A percentile compares a stretch with the other conserved stretches of the same genome.
phyloP scores from a whole-genome alignment of 257 asterid genomes.

The Catharanthus roseus region DNA sequence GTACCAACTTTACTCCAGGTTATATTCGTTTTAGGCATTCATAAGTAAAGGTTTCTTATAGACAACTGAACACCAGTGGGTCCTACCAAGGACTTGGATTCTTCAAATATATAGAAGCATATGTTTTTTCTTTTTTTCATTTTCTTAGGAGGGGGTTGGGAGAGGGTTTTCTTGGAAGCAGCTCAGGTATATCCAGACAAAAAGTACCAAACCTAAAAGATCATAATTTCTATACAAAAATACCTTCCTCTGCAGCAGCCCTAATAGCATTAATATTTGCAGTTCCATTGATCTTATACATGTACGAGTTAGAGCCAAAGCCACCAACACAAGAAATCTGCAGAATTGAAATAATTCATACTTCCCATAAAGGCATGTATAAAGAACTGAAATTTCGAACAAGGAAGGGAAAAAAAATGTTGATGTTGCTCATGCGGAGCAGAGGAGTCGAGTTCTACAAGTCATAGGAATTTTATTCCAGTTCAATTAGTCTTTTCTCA shows the following conservation, averaged over 20 bases:
- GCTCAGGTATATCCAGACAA: not conserved
- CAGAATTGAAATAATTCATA: slow-evolving; percentile 14
- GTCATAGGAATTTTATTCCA: no score
- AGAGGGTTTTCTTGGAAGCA: not conserved
- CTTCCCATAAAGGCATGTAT: not conserved
- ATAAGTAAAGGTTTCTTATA: not conserved
- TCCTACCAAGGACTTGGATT: not conserved
- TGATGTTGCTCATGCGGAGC: no score
- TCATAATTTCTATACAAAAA: not conserved
- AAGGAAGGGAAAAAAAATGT: not conserved
- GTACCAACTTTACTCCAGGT: not conserved
- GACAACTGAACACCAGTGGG: not conserved
- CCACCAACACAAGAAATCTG: slow-evolving; percentile 99
- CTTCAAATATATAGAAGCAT: not conserved
- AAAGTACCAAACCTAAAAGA: not conserved
- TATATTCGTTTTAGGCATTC: not conserved
- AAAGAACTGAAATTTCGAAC: not conserved
- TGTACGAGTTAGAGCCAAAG: slow-evolving; percentile 81
- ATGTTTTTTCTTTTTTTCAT: not conserved
- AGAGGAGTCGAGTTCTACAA: no score
- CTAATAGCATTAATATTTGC: slow-evolving; percentile 95
- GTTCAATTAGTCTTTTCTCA: no score
- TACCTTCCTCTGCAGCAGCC: slow-evolving; percentile 96
- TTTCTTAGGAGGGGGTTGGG: no score
- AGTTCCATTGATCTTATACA: slow-evolving; percentile 96